A percentile compares a stretch with the other conserved stretches of the same genome.
Evolutionary conservation across 331 rosid genomes (phyloP).

Genomic region (Cydonia oblonga): DNA sequence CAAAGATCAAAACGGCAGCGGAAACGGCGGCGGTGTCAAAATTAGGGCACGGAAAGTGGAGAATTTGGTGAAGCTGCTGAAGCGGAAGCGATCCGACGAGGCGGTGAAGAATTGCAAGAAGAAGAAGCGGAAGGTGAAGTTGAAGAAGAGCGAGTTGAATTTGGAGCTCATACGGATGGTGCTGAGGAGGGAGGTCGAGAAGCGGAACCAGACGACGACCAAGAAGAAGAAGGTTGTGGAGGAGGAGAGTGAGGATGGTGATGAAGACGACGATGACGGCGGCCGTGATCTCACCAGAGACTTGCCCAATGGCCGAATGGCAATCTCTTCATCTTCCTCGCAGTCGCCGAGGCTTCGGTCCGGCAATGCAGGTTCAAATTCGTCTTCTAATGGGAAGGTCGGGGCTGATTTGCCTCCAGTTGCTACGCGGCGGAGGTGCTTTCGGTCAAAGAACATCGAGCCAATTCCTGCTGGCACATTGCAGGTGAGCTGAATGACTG

Average conservation of each 20-base stretch:
- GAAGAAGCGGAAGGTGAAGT: conserved; percentile 29
- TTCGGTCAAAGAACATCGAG: conserved; percentile 88
- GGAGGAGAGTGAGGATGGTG: conserved; percentile 25
- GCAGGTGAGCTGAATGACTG: conserved; percentile 35
- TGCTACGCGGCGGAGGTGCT: conserved; percentile 34
- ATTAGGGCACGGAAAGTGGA: conserved; percentile 47
- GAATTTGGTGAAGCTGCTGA: conserved; percentile 36
- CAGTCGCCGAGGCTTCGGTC: conserved; percentile 22
- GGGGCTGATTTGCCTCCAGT: conserved; percentile 29
- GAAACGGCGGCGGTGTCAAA: conserved; percentile 38
- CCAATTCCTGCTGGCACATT: conserved; percentile 43
- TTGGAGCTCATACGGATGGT: conserved; percentile 86
- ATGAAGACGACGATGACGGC: conserved; percentile 35
- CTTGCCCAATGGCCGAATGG: conserved; percentile 84
- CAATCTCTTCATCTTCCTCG: conserved; percentile 53
- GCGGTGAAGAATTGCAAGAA: conserved; percentile 2
- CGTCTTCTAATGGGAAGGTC: conserved; percentile 39
- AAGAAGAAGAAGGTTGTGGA: conserved; percentile 1
- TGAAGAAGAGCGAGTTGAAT: conserved; percentile 48
- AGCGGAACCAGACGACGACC: conserved; percentile 29
- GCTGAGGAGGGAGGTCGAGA: conserved; percentile 70
- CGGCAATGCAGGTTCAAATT: conserved; percentile 51
- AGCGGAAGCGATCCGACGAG: conserved; percentile 43
- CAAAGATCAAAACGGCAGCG: conserved; percentile 27
- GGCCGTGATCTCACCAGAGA: conserved; percentile 53